Base-by-base conservation (phyloP, 805 yeast genomes). In the Metschnikowia peoriensis region DNA sequence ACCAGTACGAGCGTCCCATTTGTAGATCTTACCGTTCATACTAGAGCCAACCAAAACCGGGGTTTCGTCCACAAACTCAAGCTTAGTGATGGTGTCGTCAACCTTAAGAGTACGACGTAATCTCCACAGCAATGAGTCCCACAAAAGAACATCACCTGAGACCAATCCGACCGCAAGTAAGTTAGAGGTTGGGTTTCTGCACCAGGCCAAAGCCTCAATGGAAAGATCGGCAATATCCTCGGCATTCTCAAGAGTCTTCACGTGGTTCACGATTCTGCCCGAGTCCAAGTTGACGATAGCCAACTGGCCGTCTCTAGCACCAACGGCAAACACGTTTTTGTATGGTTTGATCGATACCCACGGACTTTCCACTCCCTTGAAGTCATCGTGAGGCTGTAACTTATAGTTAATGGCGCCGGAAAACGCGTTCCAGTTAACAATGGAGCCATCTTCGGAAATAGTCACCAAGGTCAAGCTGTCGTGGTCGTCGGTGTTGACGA, bases 1-100 rank as follows among this genome's bases (percentile, higher is more conserved):
- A 52, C 96, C 96, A 2, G 91, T 86, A 72, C 97, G 85, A 7
- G 88, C 85, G 69, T 94, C 97, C 88, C 90, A 91, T 68, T 86
- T 84, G 70, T 85, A 86, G 37, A 94, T 81, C 60, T 81, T 82
- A 52, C 98, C 97, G 66, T 91, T 88, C 85, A 89, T 89, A 51
- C 88, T 82, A 6, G 90, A 77, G 0, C 86, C 94, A 38, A 87
- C 70, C 51, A 94, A 73, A 38, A 72, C 58, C 11, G 89, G 86
- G 32, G 84, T 74, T 12, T 77, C 67, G 32, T 77, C 76, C 12
- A 88, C 71, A 61, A 93, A 93, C 60, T 78, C 72, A 41, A 93
- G 72, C 67, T 86, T 86, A 9, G 99, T 94, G 41, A 91, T 81
- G 4, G 97, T 86, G 61, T 91, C 97, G n/a, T 80, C 84, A 42